These are phyloP conservation scores for Boletus subluridellus DNA, from an alignment of 1,284 basidiomycete species.

Conservation along the genomic window DNA sequence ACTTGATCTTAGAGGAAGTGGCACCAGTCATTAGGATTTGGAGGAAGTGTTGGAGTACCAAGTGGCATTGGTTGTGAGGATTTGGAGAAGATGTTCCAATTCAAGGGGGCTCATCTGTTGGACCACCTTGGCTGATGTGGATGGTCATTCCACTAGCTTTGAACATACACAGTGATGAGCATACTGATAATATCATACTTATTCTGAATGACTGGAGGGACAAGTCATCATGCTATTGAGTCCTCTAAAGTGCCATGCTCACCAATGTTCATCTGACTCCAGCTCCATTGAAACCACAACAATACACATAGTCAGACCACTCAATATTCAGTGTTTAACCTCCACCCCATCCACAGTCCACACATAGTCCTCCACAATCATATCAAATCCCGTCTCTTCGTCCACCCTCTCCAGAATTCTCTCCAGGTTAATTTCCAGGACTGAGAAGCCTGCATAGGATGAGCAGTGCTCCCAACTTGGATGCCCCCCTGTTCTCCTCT, in stretches of 20 bases:
- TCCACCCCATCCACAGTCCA: conserved; percentile 21
- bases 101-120: no score
- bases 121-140: no score
- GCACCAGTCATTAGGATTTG: no score
- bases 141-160: no score
- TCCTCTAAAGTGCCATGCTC: neutral
- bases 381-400: conserved; percentile 35
- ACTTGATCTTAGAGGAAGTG: no score
- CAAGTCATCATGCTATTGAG: neutral
- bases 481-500: conserved; percentile 59
- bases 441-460: conserved; percentile 62
- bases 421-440: conserved; percentile 27
- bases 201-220: no score
- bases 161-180: neutral
- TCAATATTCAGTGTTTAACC: conserved; percentile 36
- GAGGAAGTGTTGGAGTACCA: no score
- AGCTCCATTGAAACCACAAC: neutral
- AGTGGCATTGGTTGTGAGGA: no score
- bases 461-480: conserved; percentile 34
- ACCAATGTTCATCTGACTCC: neutral
- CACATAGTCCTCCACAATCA: conserved; percentile 53
- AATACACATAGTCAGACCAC: neutral
- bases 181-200: no score
- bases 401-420: no score
- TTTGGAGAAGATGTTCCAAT: no score